Base-by-base conservation (phyloP, 2,329 filamentous ascomycete species). In the Phialophora tarda region DNA sequence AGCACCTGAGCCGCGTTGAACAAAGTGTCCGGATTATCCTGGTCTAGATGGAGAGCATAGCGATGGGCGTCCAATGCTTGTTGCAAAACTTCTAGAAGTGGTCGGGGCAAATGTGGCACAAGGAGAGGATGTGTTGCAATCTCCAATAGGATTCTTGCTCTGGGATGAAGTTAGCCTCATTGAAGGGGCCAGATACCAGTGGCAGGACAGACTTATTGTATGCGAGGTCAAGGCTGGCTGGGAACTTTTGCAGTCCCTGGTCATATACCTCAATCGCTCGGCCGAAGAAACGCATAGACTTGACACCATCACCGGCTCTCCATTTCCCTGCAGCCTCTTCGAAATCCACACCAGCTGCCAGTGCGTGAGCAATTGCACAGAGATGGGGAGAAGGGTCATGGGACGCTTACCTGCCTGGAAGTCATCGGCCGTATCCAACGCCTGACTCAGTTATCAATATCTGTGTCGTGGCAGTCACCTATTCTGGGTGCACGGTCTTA, bases 251-350 rank as follows among this genome's bases (percentile, higher is more conserved):
- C 34, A 92, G 74, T 12, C 88, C 90, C 61, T 86, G 83, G 68
- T 87, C 84, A 73, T 92, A 92, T 53, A 83, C 82, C 59, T 89
- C 84, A 60, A 91, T 84, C 12, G 90, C 89, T 68, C 88, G 82
- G 69, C 87, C 82, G 74, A 82, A 83, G 72, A 83, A 83, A 55
- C 87, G 81, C 69, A 83, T 82, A 4, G 86, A 84, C 73, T 91
- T 92, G 57, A 82, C 85, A 23, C 87, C 84, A 75, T 92, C 89
- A 24, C 89, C 90, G 44, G 85, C 88, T 58, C 89, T 83, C 87
- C 89, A 91, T 83, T 92, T 92, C 68, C 89, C 88, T 6, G 88
- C 89, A 4, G 87, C 87, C 76, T 91, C 88, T 78, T 92, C 89
- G 66, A 87, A 83, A 34, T 88, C 85, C 62, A 91, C 89, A 11